Evolutionary conservation across 352 stramenopile species (phyloP).

Genomic region (Phytophthora capsici): DNA sequence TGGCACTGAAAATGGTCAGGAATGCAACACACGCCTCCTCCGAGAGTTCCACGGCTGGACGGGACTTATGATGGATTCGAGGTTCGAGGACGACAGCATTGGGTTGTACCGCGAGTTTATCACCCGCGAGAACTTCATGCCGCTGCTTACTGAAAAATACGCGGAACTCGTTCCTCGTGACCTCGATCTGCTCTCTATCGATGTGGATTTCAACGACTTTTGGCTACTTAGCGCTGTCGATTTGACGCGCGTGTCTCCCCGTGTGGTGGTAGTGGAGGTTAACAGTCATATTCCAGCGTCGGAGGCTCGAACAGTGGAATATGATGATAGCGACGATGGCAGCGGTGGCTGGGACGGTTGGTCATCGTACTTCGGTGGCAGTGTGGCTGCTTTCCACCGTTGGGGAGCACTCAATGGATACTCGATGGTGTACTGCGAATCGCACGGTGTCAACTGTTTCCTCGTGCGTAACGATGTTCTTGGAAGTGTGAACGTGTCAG

Average conservation of each 20-base stretch:
- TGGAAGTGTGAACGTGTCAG: slow-evolving; percentile 41
- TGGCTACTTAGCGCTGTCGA: slow-evolving; percentile 70
- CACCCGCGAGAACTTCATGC: slow-evolving; percentile 67
- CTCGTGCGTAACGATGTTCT: slow-evolving; percentile 63
- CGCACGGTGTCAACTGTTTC: slow-evolving; percentile 79
- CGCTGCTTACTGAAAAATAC: slow-evolving; percentile 52
- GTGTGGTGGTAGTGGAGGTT: slow-evolving; percentile 68
- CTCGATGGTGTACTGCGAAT: slow-evolving; percentile 83
- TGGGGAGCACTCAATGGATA: slow-evolving; percentile 55
- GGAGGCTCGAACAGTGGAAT: slow-evolving; percentile 56
- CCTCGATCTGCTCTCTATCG: slow-evolving; percentile 72
- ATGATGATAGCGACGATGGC: slow-evolving; percentile 40
- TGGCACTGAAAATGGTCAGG: slow-evolving; percentile 54
- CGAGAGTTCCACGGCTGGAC: slow-evolving; percentile 58
- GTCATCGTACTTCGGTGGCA: slow-evolving; percentile 66
- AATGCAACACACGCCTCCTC: slow-evolving; percentile 71
- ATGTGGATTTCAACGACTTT: slow-evolving; percentile 84
- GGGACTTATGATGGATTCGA: slow-evolving; percentile 68
- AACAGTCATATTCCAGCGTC: slow-evolving; percentile 61
- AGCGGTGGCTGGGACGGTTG: slow-evolving; percentile 52
- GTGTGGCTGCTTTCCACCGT: slow-evolving; percentile 52
- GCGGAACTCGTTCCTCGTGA: slow-evolving; percentile 38
- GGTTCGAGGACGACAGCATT: slow-evolving; percentile 48
- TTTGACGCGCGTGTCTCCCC: slow-evolving; percentile 44
- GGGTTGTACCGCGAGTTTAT: slow-evolving; percentile 68